A percentile compares a stretch with the other conserved stretches of the same genome.
Conservation (phyloP, 805 yeast genomes). For the Teunomyces lycoperdinae region DNA sequence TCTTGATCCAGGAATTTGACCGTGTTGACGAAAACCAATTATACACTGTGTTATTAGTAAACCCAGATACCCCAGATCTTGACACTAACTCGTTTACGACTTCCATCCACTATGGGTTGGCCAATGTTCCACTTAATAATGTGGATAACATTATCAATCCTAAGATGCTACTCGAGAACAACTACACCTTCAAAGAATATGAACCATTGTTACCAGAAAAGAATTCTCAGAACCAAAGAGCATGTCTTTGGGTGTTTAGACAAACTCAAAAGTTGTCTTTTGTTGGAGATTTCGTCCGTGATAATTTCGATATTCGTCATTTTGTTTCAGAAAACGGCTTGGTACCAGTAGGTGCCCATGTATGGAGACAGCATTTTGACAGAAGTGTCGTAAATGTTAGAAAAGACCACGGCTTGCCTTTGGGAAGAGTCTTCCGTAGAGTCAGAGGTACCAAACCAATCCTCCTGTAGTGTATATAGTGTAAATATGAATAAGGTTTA, state of each 20-base stretch:
- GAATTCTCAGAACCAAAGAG: conserved; percentile 79
- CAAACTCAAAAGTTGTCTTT: conserved; percentile 41
- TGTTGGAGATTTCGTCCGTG: conserved; percentile 29
- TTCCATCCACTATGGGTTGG: conserved; percentile 72
- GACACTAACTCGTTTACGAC: conserved; percentile 66
- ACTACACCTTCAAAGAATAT: conserved; percentile 50
- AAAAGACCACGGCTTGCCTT: conserved; percentile 65
- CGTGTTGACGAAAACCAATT: conserved; percentile 44
- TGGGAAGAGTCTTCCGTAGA: conserved; percentile 72
- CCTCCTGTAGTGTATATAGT: conserved; percentile 13
- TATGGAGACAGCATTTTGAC: conserved; percentile 88
- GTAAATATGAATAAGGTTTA: conserved; percentile 1
- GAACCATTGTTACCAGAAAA: conserved; percentile 87
- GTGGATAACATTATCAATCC: conserved; percentile 56
- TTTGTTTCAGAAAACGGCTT: conserved; percentile 58
- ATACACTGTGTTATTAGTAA: conserved; percentile 78
- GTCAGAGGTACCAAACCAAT: conserved; percentile 40
- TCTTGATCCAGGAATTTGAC: conserved; percentile 72
- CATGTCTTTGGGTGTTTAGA: conserved; percentile 86
- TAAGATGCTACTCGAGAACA: conserved; percentile 34
- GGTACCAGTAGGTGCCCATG: conserved; percentile 84
- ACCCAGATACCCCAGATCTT: conserved; percentile 88
- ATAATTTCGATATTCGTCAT: conserved; percentile 66
- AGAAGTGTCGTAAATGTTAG: conserved; percentile 67
- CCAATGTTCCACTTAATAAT: conserved; percentile 60